Evolutionary conservation across 768 basidiomycete species (phyloP).

Genomic region (Phylloporus arenicola): DNA sequence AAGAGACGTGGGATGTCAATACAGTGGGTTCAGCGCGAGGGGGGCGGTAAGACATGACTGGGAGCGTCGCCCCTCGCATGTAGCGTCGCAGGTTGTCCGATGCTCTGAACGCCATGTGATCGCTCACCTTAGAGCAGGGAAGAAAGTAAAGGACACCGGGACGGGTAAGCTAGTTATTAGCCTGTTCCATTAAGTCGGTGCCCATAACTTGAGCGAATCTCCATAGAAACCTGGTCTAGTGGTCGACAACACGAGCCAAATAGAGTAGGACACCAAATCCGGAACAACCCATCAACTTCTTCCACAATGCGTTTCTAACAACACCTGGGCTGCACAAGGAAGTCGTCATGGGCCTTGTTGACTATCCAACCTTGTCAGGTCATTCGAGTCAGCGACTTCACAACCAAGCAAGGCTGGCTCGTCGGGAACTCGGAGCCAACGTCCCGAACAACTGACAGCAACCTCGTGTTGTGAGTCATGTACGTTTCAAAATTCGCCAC

Average conservation of each 20-base stretch:
- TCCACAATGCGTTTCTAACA: too few relatives aligned
- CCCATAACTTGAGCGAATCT: background rate
- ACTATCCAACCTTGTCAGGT: too few relatives aligned
- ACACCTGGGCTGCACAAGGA: too few relatives aligned
- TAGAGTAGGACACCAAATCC: background rate
- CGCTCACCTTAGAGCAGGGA: background rate
- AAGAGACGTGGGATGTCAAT: constrained; percentile 3
- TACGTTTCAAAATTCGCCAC: background rate
- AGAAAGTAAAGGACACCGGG: background rate
- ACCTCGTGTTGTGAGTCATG: background rate
- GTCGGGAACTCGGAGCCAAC: too few relatives aligned
- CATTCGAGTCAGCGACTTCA: too few relatives aligned
- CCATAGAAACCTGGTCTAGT: background rate
- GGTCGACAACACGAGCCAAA: too few relatives aligned
- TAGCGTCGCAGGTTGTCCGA: constrained; percentile 44
- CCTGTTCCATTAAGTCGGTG: background rate
- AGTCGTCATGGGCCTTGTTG: too few relatives aligned
- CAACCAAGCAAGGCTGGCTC: too few relatives aligned
- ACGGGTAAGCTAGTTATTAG: background rate
- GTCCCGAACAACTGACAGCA: too few relatives aligned
- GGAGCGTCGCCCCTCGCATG: constrained; percentile 43
- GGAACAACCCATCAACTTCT: background rate
- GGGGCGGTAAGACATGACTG: constrained; percentile 34
- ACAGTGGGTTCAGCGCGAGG: constrained; percentile 29
- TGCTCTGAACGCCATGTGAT: constrained; percentile 28